Evolutionary conservation across 208 protist genomes (phyloP).

Genomic region (Leishmania turanica): DNA sequence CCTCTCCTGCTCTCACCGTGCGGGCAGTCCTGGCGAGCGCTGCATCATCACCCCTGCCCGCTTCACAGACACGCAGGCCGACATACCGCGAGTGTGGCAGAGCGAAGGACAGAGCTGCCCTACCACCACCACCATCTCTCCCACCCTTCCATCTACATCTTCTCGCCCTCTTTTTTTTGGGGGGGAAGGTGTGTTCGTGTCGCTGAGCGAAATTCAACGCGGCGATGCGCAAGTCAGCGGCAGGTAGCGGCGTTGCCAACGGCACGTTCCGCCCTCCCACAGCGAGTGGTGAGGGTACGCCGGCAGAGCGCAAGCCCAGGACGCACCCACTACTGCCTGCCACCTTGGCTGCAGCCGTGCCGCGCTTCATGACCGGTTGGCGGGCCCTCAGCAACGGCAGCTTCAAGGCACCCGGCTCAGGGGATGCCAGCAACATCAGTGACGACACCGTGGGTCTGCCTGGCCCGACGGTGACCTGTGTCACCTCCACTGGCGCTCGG

Average conservation of each 20-base stretch:
- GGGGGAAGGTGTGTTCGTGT: not conserved
- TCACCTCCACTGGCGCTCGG: constrained; percentile 23
- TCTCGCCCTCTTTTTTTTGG: not conserved
- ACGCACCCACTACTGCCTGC: constrained; percentile 14
- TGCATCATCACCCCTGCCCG: not conserved
- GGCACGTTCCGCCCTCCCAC: constrained; percentile 45
- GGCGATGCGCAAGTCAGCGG: constrained; percentile 26
- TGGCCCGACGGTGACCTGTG: constrained; percentile 16
- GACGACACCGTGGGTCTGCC: constrained; percentile 3
- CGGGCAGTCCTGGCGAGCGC: not conserved
- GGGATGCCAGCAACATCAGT: not conserved
- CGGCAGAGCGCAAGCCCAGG: constrained; percentile 13
- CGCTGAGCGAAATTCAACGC: not conserved
- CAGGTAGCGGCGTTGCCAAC: constrained; percentile 23
- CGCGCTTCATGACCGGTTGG: constrained; percentile 29
- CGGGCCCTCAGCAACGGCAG: constrained; percentile 11
- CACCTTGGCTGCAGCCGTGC: constrained; percentile 22
- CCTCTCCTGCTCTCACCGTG: not conserved
- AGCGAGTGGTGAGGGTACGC: constrained; percentile 11
- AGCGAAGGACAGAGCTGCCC: not conserved
- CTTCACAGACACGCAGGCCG: not conserved
- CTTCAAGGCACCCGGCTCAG: constrained; percentile 9
- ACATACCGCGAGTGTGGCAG: not conserved
- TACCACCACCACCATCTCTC: too few relatives aligned
- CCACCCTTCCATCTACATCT: not conserved